Percentiles rank a stretch among this genome's conserved stretches.
Evolutionary conservation across 495 filamentous ascomycete genomes (phyloP).

Genomic region (Neurospora sp.): DNA sequence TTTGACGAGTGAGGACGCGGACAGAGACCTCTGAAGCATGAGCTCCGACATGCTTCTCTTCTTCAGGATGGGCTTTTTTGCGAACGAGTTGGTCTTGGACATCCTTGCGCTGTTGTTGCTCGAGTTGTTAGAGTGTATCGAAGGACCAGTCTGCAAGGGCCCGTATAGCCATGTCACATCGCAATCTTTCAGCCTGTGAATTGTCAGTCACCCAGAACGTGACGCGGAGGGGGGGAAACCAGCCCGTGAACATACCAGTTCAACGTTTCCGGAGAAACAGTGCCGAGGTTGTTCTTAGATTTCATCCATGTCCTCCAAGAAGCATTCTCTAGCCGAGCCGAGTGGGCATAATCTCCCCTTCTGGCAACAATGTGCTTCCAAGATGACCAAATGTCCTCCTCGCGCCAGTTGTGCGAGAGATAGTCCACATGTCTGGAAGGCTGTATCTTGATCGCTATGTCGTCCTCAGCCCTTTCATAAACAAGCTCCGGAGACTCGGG

Average conservation of each 20-base stretch:
- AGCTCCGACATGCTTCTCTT: slow-evolving; percentile 93
- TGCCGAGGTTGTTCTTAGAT: slow-evolving; percentile 71
- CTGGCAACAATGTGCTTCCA: slow-evolving; percentile 87
- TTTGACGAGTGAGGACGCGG: slow-evolving; percentile 82
- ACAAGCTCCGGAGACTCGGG: slow-evolving; percentile 33
- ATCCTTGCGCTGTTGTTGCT: slow-evolving; percentile 39
- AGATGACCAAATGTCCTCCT: slow-evolving; percentile 96
- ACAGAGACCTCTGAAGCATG: slow-evolving; percentile 86
- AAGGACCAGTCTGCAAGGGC: slow-evolving; percentile 64
- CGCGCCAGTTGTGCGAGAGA: slow-evolving; percentile 86
- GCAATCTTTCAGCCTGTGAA: slow-evolving; percentile 80
- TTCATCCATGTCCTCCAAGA: slow-evolving; percentile 99
- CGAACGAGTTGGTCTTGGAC: slow-evolving; percentile 73
- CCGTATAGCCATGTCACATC: slow-evolving; percentile 98
- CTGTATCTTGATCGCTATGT: slow-evolving; percentile 63
- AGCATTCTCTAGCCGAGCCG: slow-evolving; percentile 82
- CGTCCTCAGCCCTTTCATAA: slow-evolving; percentile 59
- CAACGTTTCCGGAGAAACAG: slow-evolving; percentile 76
- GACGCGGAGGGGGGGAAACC: not conserved
- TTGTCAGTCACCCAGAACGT: slow-evolving; percentile 5
- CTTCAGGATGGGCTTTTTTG: slow-evolving; percentile 89
- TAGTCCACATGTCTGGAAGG: slow-evolving; percentile 95
- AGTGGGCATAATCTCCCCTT: slow-evolving; percentile 66
- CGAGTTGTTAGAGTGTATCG: slow-evolving; percentile 42
- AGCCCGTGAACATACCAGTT: slow-evolving; percentile 60